A percentile compares a stretch with the other conserved stretches of the same genome.
Conservation (phyloP, 345 rosid genomes). For the Adansonia digitata region DNA sequence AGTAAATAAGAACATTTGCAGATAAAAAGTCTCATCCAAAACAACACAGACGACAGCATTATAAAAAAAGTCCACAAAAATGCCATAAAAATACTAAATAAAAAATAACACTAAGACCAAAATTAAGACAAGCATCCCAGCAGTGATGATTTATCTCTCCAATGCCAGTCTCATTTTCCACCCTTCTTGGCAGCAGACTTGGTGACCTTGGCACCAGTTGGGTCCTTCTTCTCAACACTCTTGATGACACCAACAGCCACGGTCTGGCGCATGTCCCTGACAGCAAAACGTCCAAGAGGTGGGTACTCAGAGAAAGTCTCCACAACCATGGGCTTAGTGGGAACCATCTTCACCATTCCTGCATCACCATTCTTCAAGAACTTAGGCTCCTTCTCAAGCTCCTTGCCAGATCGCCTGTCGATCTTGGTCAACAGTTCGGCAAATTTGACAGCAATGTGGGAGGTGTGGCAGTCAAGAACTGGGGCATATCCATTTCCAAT, state of each 20-base stretch:
- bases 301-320: constrained; percentile 28
- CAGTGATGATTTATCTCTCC: not conserved
- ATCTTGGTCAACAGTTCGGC: constrained; percentile 26
- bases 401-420: constrained; percentile 27
- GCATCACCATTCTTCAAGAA: constrained; percentile 32
- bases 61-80: no score
- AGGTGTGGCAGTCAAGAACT: constrained; percentile 28
- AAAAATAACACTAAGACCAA: not conserved
- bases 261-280: constrained; percentile 30
- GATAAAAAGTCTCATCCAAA: no score
- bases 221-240: constrained; percentile 31
- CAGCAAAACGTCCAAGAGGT: constrained; percentile 29
- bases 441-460: constrained; percentile 30
- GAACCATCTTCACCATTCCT: constrained; percentile 26
- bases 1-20: not conserved
- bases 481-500: constrained; percentile 30
- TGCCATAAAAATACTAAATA: no score
- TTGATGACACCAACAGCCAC: constrained; percentile 30
- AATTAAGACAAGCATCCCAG: not conserved
- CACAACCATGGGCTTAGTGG: constrained; percentile 30
- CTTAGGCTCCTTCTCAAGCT: constrained; percentile 29
- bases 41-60: no score
- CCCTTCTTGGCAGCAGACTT: constrained; percentile 28
- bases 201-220: constrained; percentile 28
- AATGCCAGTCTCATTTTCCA: not conserved